A percentile compares a stretch with the other conserved stretches of the same genome.
phyloP scores from a whole-genome alignment of 441 rosid genomes.

The Eugenia klotzschiana region DNA sequence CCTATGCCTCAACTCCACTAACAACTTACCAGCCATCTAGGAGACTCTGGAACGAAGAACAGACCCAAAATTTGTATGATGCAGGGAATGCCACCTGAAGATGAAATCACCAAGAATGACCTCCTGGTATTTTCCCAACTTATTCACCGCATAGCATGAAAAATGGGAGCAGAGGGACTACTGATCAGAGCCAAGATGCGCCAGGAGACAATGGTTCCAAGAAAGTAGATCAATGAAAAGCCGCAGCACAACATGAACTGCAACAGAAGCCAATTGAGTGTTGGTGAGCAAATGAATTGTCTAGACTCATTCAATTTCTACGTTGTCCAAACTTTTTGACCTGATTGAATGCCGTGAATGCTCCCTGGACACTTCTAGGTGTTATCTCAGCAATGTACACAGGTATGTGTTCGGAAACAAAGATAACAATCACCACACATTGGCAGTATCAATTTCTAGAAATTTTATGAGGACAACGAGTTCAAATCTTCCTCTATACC shows the following conservation, averaged over 20 bases:
- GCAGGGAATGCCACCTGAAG: background rate
- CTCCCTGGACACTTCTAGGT: slow-evolving; percentile 1
- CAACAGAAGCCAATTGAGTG: background rate
- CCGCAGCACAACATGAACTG: background rate
- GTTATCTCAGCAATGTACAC: slow-evolving; percentile 6
- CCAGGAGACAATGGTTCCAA: background rate
- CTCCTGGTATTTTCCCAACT: no score
- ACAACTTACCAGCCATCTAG: slow-evolving; percentile 4
- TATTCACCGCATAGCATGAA: background rate
- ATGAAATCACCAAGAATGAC: background rate
- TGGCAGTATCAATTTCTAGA: background rate
- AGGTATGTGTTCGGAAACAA: background rate
- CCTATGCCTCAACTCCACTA: background rate
- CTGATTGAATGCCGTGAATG: background rate
- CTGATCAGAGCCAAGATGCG: slow-evolving; percentile 2
- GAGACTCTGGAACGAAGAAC: slow-evolving; percentile 2
- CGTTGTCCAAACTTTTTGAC: background rate
- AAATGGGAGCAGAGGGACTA: background rate
- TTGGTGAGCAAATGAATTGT: background rate
- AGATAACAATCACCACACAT: background rate
- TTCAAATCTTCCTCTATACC: background rate
- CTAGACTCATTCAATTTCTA: background rate
- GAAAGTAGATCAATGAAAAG: background rate
- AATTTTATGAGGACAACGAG: background rate
- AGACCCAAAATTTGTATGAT: background rate